These are phyloP conservation scores for Neoboletus magnificus DNA, from an alignment of 768 basidiomycete species.

Conservation along the genomic window DNA sequence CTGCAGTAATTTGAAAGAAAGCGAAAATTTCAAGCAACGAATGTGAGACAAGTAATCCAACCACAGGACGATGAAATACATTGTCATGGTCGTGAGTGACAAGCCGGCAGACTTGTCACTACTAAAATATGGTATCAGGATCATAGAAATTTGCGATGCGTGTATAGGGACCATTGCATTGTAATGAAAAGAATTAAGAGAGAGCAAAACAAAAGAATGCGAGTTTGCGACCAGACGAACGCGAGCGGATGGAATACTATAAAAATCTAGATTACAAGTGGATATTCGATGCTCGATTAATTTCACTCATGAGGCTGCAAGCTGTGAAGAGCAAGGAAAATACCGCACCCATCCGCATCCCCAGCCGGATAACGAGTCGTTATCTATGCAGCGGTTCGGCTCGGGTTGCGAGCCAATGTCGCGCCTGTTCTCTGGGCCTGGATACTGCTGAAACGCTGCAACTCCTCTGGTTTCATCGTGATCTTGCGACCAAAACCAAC, in stretches of 20 bases:
- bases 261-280: conserved; percentile 34
- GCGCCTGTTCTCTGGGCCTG: conserved; percentile 78
- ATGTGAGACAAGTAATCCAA: conserved; percentile 3
- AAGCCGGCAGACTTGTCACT: not conserved
- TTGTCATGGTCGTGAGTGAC: conserved; percentile 1
- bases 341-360: conserved; percentile 20
- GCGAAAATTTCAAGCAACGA: conserved; percentile 2
- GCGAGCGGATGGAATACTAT: conserved; percentile 18
- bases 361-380: not conserved
- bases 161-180: conserved; percentile 16
- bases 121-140: conserved; percentile 7
- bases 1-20: not conserved
- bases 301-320: conserved; percentile 10
- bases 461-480: conserved; percentile 78
- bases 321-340: conserved; percentile 20
- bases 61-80: not conserved
- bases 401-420: conserved; percentile 75
- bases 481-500: conserved; percentile 85
- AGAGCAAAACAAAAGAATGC: conserved; percentile 19
- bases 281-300: conserved; percentile 30
- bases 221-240: conserved; percentile 12
- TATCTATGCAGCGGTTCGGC: conserved; percentile 50
- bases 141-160: conserved; percentile 16
- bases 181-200: conserved; percentile 6
- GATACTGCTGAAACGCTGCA: conserved; percentile 82